Conservation (phyloP, 129 eudicot genomes). For the Flaveria sonorensis region DNA sequence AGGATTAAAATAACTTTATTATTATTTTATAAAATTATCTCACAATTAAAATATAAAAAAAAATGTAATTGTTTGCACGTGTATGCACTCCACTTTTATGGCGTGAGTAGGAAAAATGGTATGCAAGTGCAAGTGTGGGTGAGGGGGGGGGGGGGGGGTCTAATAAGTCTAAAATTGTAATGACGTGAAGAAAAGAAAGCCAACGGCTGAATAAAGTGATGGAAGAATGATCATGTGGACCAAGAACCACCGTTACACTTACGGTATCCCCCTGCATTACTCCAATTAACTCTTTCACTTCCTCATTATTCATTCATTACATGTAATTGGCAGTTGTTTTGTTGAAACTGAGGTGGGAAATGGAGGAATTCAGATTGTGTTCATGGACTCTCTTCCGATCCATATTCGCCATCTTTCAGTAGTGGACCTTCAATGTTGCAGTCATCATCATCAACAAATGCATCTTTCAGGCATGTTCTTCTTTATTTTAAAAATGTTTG, state of each 20-base stretch:
- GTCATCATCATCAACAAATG: conserved; percentile 98
- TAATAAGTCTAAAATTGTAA: too few relatives aligned
- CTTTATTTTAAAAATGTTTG: not conserved
- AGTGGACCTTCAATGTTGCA: conserved; percentile 98
- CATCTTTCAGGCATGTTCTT: conserved; percentile 81
- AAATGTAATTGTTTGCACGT: too few relatives aligned
- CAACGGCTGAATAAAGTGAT: too few relatives aligned
- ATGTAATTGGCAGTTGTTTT: conserved; percentile 12
- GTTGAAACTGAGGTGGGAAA: conserved; percentile 42
- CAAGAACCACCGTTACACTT: conserved; percentile 18
- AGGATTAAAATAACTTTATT: too few relatives aligned
- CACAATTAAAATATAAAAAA: too few relatives aligned
- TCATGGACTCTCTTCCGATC: conserved; percentile 86
- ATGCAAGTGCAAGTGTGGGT: too few relatives aligned
- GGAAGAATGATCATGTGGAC: too few relatives aligned
- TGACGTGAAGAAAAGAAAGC: too few relatives aligned
- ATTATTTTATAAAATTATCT: too few relatives aligned
- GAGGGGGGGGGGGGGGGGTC: too few relatives aligned
- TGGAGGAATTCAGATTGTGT: conserved; percentile 72
- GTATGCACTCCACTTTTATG: too few relatives aligned
- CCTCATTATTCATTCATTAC: not conserved
- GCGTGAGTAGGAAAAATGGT: too few relatives aligned
- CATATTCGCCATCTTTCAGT: conserved; percentile 84
- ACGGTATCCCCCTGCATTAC: not conserved
- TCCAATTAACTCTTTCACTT: conserved; percentile 21